Conservation (phyloP, 805 yeast species). For the Yamadazyma paraphyllophila region DNA sequence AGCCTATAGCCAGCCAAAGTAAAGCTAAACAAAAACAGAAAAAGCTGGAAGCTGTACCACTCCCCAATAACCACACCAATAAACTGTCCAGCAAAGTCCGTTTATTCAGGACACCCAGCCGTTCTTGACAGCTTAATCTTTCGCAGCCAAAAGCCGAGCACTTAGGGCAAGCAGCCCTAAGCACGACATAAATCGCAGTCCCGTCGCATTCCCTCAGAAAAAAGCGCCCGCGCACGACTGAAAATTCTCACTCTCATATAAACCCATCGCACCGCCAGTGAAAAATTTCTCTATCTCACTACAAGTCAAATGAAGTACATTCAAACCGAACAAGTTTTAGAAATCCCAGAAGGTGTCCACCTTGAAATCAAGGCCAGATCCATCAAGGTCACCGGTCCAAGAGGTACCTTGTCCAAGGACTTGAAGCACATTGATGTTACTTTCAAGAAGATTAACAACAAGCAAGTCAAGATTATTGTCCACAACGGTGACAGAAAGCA, state of each 20-base stretch:
- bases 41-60: no score
- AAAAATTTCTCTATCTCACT: constrained; percentile 8
- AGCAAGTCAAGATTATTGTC: constrained; percentile 81
- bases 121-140: no score
- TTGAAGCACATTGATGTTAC: constrained; percentile 94
- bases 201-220: no score
- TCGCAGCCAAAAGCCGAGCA: no score
- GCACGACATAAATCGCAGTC: no score
- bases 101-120: no score
- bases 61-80: no score
- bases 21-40: no score
- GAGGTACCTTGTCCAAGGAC: constrained; percentile 90
- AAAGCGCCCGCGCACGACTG: constrained; percentile 4
- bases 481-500: constrained; percentile 99
- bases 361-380: constrained; percentile 88
- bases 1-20: no score
- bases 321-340: constrained; percentile 80
- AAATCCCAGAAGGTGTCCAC: constrained; percentile 88
- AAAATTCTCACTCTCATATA: constrained; percentile 3
- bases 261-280: background rate
- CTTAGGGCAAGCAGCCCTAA: no score
- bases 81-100: no score
- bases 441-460: constrained; percentile 73
- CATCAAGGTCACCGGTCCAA: constrained; percentile 93
- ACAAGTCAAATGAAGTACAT: constrained; percentile 65